Evolutionary conservation across 2,329 filamentous ascomycete genomes (phyloP).

Genomic region (Fusarium sp.): DNA sequence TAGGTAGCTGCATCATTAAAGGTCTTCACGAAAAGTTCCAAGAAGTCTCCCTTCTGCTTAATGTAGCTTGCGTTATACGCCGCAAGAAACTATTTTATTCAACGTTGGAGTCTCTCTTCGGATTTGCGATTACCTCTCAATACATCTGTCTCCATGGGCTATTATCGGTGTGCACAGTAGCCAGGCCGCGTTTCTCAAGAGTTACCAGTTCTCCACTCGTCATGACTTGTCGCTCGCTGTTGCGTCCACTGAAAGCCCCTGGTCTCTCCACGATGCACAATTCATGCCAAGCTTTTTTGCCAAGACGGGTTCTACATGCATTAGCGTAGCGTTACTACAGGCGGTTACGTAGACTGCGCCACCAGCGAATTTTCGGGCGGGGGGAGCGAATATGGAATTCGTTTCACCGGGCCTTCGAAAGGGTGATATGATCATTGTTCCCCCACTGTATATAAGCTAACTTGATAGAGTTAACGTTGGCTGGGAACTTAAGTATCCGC

Average conservation of each 20-base stretch:
- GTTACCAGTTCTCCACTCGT: too few relatives aligned
- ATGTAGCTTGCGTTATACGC: neutral
- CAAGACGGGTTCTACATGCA: neutral
- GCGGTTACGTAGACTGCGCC: neutral
- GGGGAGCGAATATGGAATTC: neutral
- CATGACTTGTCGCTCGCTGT: neutral
- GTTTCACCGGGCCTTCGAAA: neutral
- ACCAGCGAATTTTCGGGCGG: neutral
- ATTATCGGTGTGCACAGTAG: too few relatives aligned
- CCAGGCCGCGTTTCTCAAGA: too few relatives aligned
- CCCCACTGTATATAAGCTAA: neutral
- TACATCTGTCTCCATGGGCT: neutral
- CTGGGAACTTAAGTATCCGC: too few relatives aligned
- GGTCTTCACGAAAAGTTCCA: neutral
- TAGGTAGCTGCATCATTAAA: neutral
- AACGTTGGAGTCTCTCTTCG: too few relatives aligned
- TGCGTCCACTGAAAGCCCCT: neutral
- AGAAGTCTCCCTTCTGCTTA: neutral
- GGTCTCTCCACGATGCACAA: neutral
- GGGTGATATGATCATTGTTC: neutral
- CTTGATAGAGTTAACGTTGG: neutral
- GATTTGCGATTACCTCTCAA: neutral
- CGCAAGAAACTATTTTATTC: neutral
- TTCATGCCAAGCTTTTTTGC: neutral
- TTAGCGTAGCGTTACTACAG: neutral